Percentiles rank a stretch among this genome's conserved stretches.
Conservation (phyloP, 78 protist genomes). For the Dictyostelium discoideum region dicty_2.7 NC_007090.3:3669001-3669500, state of each 20-base stretch:
- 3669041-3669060: not conserved
- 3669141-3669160: not conserved
- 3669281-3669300: not conserved
- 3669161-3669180: not conserved
- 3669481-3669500: not conserved
- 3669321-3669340: not conserved
- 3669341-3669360: not conserved
- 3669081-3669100: not conserved
- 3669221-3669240: not conserved
- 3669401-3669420: not conserved
- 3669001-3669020: not conserved
- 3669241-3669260: not conserved
- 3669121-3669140: not conserved
- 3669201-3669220: not conserved
- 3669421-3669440: not conserved
- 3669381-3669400: not conserved
- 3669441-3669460: not conserved
- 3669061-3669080: not conserved
- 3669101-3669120: not conserved
- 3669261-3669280: not conserved
- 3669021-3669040: not conserved
- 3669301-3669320: not conserved
- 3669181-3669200: not conserved
- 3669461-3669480: not conserved
- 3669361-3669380: constrained; percentile 22